Base-by-base conservation (phyloP, 2,329 filamentous ascomycete species). In the Ascochyta lentis region DNA sequence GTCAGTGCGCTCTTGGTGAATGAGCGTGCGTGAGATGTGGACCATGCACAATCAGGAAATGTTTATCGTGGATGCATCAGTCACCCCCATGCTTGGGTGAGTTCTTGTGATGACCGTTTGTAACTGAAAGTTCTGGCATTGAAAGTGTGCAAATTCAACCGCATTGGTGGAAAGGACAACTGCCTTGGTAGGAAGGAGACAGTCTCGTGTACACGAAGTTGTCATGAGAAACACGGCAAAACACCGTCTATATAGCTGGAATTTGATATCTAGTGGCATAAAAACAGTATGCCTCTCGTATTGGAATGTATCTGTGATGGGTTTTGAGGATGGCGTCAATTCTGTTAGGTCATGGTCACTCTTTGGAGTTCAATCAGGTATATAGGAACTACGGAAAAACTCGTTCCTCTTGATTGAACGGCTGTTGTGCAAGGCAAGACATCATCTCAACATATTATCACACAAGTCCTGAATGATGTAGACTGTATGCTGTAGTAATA, bases 1-100 rank as follows among this genome's bases (percentile, higher is more conserved):
- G 46, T 46, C 37, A 42, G 35, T 37, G 52, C 46, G 35, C 26
- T 13, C 37, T 23, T 10, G 16, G 46, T 55, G 52, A 55, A 46
- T 37, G 45, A 19, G 31, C 27, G 34, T 40, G 22, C 26, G 19
- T 22, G 6, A 40, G 10, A n/a, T 13, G 13, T 33, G 24, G 13
- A 13, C 9, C 7, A 16, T 33, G 12, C n/a, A 15, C 12, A 13
- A 4, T 5, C 6, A 26, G 22, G 22, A 27, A 22, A 16, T 16
- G 19, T 22, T 16, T 6, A 15, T 38, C 12, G 48, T 51, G 48
- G 27, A 42, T 22, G 22, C 19, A 5, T 27, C 6, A 19, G 8
- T 10, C 10, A 22, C 12, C 3, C 1, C 12, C 13, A n/a, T n/a
- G 15, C 39, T 27, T 42, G 2, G 15, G 15, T n/a, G 15, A 16